Evolutionary conservation across 169 alveolate genomes (phyloP).

Genomic region (Theileria orientalis): DNA sequence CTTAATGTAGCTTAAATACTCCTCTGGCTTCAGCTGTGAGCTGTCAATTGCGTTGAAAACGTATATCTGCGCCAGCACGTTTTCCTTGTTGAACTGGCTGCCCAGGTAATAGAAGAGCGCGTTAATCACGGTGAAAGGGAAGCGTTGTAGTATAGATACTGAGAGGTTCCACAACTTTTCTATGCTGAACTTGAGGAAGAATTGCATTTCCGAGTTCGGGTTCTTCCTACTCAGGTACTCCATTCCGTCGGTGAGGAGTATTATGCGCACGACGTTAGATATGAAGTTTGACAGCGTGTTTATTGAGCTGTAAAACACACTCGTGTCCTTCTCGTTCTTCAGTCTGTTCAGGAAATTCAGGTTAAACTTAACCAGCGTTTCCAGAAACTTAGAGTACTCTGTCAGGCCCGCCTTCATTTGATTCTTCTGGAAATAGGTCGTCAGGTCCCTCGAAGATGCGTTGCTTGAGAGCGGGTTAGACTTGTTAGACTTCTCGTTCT

Average conservation of each 20-base stretch:
- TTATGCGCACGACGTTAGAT: conserved; percentile 4
- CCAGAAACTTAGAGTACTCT: conserved; percentile 1
- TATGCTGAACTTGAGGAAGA: conserved; percentile 2
- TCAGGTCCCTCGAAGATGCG: not conserved
- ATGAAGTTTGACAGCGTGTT: conserved; percentile 25
- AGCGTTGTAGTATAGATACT: not conserved
- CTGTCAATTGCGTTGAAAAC: conserved; percentile 18
- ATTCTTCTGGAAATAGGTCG: conserved; percentile 1
- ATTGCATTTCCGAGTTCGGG: conserved; percentile 32
- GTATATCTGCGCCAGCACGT: conserved; percentile 41
- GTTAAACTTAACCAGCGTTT: not conserved
- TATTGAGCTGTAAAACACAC: not conserved
- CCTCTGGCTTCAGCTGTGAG: not conserved
- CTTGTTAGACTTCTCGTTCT: no score
- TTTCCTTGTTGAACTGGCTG: conserved; percentile 29
- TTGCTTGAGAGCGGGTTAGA: no score
- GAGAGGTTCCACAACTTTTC: conserved; percentile 8
- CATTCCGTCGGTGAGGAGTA: conserved; percentile 29
- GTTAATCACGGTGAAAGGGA: conserved; percentile 28
- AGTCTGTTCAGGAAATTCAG: not conserved
- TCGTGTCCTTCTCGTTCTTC: not conserved
- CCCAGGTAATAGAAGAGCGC: conserved; percentile 58
- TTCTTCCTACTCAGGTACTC: conserved; percentile 32
- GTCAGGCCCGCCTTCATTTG: not conserved
- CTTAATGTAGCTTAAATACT: not conserved